phyloP scores from a whole-genome alignment of 257 asterid species.

The Rhazya stricta region DNA sequence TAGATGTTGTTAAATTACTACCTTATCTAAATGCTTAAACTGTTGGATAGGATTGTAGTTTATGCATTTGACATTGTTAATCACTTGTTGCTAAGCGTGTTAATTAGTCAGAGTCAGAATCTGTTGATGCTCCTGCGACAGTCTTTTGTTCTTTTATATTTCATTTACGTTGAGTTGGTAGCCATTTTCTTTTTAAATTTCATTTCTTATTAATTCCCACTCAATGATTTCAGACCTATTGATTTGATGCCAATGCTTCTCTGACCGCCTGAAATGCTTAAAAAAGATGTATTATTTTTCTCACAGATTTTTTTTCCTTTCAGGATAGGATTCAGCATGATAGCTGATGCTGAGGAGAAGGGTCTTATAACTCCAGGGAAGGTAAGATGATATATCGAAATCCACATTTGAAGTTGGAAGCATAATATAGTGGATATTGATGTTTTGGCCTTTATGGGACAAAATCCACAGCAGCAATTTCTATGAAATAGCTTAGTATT shows the following conservation, averaged over 20 bases:
- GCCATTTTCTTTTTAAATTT: no score
- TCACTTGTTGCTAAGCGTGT: no score
- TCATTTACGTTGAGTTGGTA: no score
- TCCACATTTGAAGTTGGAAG: neutral
- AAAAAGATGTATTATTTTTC: constrained; percentile 5
- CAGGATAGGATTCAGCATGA: constrained; percentile 97
- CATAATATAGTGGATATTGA: neutral
- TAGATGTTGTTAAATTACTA: no score
- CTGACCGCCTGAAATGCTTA: neutral
- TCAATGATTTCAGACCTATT: neutral
- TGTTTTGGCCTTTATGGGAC: neutral
- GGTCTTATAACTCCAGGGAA: constrained; percentile 89
- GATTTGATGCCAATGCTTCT: neutral
- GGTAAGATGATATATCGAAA: constrained; percentile 40
- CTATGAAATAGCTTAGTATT: neutral
- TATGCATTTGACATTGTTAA: no score
- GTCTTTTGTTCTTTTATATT: no score
- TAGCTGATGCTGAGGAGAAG: constrained; percentile 82
- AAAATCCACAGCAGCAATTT: neutral
- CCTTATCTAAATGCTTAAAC: no score
- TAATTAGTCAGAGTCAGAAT: no score
- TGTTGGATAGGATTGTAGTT: neutral
- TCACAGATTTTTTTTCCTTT: constrained; percentile 27
- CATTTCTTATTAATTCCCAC: no score
- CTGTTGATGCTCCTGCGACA: no score